Base-by-base conservation (phyloP, 1,139 yeast species). In the Kodamaea anthophila region DNA sequence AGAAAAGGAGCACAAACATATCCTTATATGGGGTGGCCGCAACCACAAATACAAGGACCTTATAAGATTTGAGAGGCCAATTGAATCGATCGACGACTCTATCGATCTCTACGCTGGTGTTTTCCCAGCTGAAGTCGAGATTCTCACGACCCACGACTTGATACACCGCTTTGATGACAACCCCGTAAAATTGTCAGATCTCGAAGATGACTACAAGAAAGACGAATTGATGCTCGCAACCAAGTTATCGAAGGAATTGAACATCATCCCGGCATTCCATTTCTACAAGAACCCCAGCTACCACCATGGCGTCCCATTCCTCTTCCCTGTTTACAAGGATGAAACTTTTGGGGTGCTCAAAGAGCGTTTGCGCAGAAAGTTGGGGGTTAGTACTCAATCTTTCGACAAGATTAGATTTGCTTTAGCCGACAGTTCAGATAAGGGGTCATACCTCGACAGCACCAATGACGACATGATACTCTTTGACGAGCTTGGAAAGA, bases 281-380 rank as follows among this genome's bases (percentile, higher is more conserved):
- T 91, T 80, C 58, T 73, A 80, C 51, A 83, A 80, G 44, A 85
- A 77, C 28, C 68, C 80, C 13, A 67, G 65, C 26, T 73, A 77
- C 40, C 65, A 76, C 13, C 98, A 93, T 51, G 93, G 97, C n/a
- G 65, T 82, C 20, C 96, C 98, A 5, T 91, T 91, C 51, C 60
- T 82, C 14, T 82, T 91, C 48, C 73, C 77, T 9, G 55, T 85
- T 6, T 62, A 69, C 31, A 79, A 82, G 3, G 67, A 66, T 13
- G 98, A 93, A 51, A 57, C 58, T 27, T 72, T 84, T 32, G 48
- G 53, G 3, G 77, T 73, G n/a, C 79, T 94, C 3, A 78, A 70
- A 45, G 67, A 60, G 15, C 71, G 98, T 38, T 60, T 91, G 38
- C 81, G 82, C 47, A 67, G 65, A 42, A 62, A 62, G 36, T 46